These are phyloP conservation scores for Metarhizium sp. DNA, from an alignment of 2,329 filamentous ascomycete genomes.

Conservation along the genomic window DNA sequence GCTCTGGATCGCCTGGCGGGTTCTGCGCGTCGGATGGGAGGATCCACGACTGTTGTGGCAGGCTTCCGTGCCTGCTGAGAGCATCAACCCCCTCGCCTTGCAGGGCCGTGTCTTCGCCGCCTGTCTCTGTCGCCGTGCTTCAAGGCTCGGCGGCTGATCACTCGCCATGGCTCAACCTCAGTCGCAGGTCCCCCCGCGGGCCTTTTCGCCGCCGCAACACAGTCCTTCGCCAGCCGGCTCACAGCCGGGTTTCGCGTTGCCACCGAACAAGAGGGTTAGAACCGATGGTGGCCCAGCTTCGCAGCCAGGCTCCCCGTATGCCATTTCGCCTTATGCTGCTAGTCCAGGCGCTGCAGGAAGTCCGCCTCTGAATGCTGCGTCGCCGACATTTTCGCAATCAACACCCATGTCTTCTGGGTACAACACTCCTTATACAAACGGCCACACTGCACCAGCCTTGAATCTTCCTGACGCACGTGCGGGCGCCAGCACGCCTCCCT, in stretches of 20 bases:
- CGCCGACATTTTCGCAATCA: constrained; percentile 26
- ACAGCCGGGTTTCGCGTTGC: constrained; percentile 45
- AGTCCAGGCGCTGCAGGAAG: constrained; percentile 35
- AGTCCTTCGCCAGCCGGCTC: constrained; percentile 51
- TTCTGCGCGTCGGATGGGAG: constrained; percentile 35
- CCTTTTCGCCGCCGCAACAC: constrained; percentile 54
- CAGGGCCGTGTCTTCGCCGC: constrained; percentile 4
- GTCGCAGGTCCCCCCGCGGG: constrained; percentile 37
- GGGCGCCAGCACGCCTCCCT: constrained; percentile 19
- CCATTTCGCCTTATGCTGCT: constrained; percentile 39
- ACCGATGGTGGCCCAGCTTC: constrained; percentile 58
- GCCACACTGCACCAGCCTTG: constrained; percentile 24
- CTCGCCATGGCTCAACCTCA: constrained; percentile 50
- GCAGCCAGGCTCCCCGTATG: constrained; percentile 55
- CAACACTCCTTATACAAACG: constrained; percentile 29
- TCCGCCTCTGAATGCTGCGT: constrained; percentile 25
- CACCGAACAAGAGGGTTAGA: constrained; percentile 56
- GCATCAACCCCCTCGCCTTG: constrained; percentile 13
- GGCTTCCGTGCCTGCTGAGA: constrained; percentile 40
- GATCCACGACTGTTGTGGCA: constrained; percentile 33
- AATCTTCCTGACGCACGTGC: constrained; percentile 25
- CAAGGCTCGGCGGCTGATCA: constrained; percentile 2
- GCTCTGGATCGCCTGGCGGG: constrained; percentile 3
- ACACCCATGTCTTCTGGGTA: constrained; percentile 22
- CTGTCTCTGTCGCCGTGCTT: constrained; percentile 2